Conservation (phyloP, 768 basidiomycete species). For the Termitomyces eurrhizus region DNA sequence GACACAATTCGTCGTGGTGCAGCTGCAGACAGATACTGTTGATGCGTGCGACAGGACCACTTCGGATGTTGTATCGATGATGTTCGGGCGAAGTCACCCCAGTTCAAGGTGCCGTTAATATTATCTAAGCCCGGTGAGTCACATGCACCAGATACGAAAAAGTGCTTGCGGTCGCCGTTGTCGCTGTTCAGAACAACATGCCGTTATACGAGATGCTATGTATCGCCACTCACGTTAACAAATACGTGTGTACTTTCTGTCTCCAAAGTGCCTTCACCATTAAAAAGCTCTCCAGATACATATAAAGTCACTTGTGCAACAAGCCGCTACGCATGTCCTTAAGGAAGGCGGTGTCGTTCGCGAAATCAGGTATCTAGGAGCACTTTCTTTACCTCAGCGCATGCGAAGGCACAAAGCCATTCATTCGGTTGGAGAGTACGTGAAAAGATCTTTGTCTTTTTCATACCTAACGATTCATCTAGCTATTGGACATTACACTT, state of each 20-base stretch:
- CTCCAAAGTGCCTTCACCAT: background rate
- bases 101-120: background rate
- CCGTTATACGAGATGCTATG: slow-evolving; percentile 88
- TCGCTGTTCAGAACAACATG: slow-evolving; percentile 41
- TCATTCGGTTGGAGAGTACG: slow-evolving; percentile 73
- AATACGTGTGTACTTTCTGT: slow-evolving; percentile 53
- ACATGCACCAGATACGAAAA: background rate
- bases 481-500: slow-evolving; percentile 94
- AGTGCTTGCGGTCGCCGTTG: background rate
- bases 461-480: slow-evolving; percentile 1
- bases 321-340: slow-evolving; percentile 69
- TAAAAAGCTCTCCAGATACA: slow-evolving; percentile 44
- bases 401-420: slow-evolving; percentile 62
- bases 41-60: background rate
- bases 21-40: slow-evolving; percentile 4
- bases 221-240: slow-evolving; percentile 68
- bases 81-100: background rate
- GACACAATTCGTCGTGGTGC: background rate
- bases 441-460: slow-evolving; percentile 20
- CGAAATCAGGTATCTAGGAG: slow-evolving; percentile 73
- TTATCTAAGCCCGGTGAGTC: background rate
- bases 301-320: slow-evolving; percentile 70
- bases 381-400: slow-evolving; percentile 64
- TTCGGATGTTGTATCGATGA: background rate
- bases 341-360: slow-evolving; percentile 79